Percentiles rank a stretch among this genome's conserved stretches.
Evolutionary conservation across 1,284 basidiomycete genomes (phyloP).

Genomic region (Ceratobasidium sp.): DNA sequence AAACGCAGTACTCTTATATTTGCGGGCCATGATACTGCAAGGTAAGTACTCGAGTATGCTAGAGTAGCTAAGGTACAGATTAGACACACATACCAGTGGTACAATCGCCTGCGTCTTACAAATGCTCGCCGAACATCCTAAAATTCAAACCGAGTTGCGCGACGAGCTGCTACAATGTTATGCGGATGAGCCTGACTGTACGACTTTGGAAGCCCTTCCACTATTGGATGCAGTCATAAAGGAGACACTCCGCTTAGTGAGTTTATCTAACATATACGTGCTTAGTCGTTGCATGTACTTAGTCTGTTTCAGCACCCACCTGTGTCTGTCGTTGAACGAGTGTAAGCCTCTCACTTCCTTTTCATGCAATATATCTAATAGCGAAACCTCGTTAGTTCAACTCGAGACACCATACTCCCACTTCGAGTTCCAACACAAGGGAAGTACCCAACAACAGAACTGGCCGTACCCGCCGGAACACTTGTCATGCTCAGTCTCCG

Average conservation of each 20-base stretch:
- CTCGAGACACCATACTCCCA: constrained; percentile 22
- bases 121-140: constrained; percentile 27
- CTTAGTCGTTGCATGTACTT: background rate
- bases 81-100: background rate
- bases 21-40: constrained; percentile 32
- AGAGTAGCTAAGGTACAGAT: background rate
- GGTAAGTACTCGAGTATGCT: background rate
- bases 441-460: background rate
- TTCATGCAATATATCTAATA: background rate
- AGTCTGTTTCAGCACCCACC: constrained; percentile 17
- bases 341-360: background rate
- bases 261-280: background rate
- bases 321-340: constrained; percentile 32
- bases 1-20: constrained; percentile 17
- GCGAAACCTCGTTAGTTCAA: background rate
- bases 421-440: background rate
- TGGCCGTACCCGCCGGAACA: constrained; percentile 34
- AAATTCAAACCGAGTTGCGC: constrained; percentile 4
- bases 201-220: constrained; percentile 14
- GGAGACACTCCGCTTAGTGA: constrained; percentile 28
- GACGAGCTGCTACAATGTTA: constrained; percentile 10
- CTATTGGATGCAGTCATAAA: constrained; percentile 31
- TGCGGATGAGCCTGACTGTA: constrained; percentile 4
- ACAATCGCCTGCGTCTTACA: constrained; percentile 32
- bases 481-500: constrained; percentile 36